These are phyloP conservation scores for cucumber (Cucumis sativus) DNA, from an alignment of 306 rosid species.

Conservation along the genomic window Cucumber_9930_V3 NC_026658.2:6401501-6402000, in stretches of 20 bases:
- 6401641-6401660: slow-evolving; percentile 98
- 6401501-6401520: slow-evolving; percentile 94
- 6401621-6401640: slow-evolving; percentile 99
- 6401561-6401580: slow-evolving; percentile 95
- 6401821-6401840: slow-evolving; percentile 90
- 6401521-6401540: slow-evolving; percentile 93
- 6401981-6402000: neutral
- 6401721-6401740: slow-evolving; percentile 85
- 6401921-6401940: neutral
- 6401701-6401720: slow-evolving; percentile 85
- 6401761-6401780: slow-evolving; percentile 88
- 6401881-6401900: slow-evolving; percentile 17
- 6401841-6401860: slow-evolving; percentile 98
- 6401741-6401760: slow-evolving; percentile 93
- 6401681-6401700: slow-evolving; percentile 92
- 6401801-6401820: slow-evolving; percentile 96
- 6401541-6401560: slow-evolving; percentile 98
- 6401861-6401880: slow-evolving; percentile 99
- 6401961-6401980: neutral
- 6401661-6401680: slow-evolving; percentile 96
- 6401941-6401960: neutral
- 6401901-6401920: neutral
- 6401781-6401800: slow-evolving; percentile 94
- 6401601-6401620: slow-evolving; percentile 97
- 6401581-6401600: slow-evolving; percentile 98